These are phyloP conservation scores for Pezicula carpinea DNA, from an alignment of 2,329 filamentous ascomycete species.

Conservation along the genomic window DNA sequence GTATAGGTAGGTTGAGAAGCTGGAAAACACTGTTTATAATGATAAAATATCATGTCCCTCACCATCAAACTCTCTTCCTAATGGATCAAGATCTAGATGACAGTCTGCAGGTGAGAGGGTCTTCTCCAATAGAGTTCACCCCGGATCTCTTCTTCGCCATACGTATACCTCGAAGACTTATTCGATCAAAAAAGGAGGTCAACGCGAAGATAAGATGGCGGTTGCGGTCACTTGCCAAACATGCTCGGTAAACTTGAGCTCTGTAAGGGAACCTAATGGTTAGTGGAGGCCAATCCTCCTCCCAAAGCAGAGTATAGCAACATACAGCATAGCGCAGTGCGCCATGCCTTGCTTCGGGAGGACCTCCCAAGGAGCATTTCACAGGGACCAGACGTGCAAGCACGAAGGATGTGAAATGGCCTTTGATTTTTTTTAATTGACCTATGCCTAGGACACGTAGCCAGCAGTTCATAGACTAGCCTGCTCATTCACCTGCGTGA, in stretches of 20 bases:
- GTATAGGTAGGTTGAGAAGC: background rate
- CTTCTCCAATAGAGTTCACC: conserved; percentile 37
- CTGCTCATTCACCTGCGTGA: conserved; percentile 11
- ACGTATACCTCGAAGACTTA: conserved; percentile 91
- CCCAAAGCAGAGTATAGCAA: conserved; percentile 30
- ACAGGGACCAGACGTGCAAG: conserved; percentile 41
- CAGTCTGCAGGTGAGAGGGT: conserved; percentile 78
- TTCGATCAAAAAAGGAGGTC: conserved; percentile 48
- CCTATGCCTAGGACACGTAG: conserved; percentile 25
- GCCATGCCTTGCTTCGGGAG: conserved; percentile 53
- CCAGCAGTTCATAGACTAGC: conserved; percentile 6
- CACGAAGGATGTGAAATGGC: conserved; percentile 61
- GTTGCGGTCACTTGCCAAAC: conserved; percentile 14
- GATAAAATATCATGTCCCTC: conserved; percentile 57
- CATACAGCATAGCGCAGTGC: conserved; percentile 14
- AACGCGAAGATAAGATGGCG: conserved; percentile 89
- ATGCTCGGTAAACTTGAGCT: background rate
- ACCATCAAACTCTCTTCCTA: conserved; percentile 79
- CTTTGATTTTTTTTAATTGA: conserved; percentile 40
- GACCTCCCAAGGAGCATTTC: conserved; percentile 72
- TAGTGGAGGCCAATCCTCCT: conserved; percentile 22
- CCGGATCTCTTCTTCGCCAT: conserved; percentile 74
- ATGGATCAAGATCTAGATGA: conserved; percentile 55
- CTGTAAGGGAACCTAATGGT: conserved; percentile 5
- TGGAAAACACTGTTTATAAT: background rate